A percentile compares a stretch with the other conserved stretches of the same genome.
These are phyloP conservation scores for Globisporangium cederbergense DNA, from an alignment of 352 stramenopile species.

Conservation along the genomic window DNA sequence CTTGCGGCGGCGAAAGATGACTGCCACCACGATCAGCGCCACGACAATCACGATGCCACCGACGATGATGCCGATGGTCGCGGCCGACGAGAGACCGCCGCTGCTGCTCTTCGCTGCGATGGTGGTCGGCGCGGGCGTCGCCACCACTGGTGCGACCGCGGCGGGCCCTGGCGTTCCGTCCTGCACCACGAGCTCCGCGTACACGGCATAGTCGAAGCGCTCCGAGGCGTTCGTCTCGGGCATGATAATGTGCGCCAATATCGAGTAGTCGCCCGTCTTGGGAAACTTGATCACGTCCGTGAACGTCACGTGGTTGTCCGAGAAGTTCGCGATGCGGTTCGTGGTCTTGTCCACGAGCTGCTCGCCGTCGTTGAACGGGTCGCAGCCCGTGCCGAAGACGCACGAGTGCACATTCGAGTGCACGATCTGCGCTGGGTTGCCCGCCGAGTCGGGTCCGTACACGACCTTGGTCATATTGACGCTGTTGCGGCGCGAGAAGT, in stretches of 20 bases:
- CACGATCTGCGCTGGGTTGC: slow-evolving; percentile 48
- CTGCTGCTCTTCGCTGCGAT: slow-evolving; percentile 14
- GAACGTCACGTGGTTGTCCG: slow-evolving; percentile 41
- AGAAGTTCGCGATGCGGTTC: slow-evolving; percentile 56
- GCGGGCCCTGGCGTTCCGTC: slow-evolving; percentile 15
- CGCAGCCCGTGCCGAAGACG: slow-evolving; percentile 41
- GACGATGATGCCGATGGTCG: slow-evolving; percentile 60
- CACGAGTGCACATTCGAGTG: slow-evolving; percentile 68
- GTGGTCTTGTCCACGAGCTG: slow-evolving; percentile 50
- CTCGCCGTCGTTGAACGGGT: slow-evolving; percentile 50
- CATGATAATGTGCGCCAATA: slow-evolving; percentile 64
- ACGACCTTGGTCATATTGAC: slow-evolving; percentile 50
- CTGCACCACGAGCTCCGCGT: slow-evolving; percentile 35
- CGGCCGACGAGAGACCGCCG: slow-evolving; percentile 36
- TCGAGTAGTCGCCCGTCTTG: slow-evolving; percentile 31
- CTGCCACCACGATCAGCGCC: slow-evolving; percentile 34
- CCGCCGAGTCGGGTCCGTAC: slow-evolving; percentile 33
- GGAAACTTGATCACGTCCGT: slow-evolving; percentile 34
- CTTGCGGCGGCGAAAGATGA: slow-evolving; percentile 34
- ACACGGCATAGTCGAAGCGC: slow-evolving; percentile 52
- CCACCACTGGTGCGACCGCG: slow-evolving; percentile 4
- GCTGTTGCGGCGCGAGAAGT: slow-evolving; percentile 35
- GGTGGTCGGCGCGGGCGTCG: background rate
- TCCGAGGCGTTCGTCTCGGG: slow-evolving; percentile 40
- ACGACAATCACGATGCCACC: slow-evolving; percentile 44